Evolutionary conservation across 805 yeast species (phyloP), one percentile per base, ranked within the genome.

Genomic region (Ogataea minuta): DNA sequence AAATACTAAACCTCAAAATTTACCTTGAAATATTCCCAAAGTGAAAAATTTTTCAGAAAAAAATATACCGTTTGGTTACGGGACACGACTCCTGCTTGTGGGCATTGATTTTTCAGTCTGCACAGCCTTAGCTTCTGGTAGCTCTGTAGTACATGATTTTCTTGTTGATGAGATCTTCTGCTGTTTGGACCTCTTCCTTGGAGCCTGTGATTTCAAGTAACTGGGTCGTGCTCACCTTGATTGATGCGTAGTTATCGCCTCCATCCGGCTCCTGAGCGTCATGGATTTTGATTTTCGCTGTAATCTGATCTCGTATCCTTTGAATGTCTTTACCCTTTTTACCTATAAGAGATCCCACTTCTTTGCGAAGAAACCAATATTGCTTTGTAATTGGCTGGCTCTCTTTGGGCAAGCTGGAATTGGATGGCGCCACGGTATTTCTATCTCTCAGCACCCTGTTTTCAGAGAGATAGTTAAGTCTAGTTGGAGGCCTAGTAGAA

Each of bases 321-420:
- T 58, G 61, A 10, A 74, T 71, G 28, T 63, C 56, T 13, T 45
- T 25, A 1, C 79, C 79, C n/a, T 54, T 52, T 16, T 51, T 59
- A 0, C 79, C 79, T 34, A 74, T 72, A 6, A 73, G 44, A 33
- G 56, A 63, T 1, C 71, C 59, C 2, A 71, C 63, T 38, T 71
- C 72, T 17, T 48, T 49, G 23, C 60, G 58, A 8, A 56, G 55
- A 28, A 54, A 36, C 21, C 31, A 30, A 15, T 48, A 31, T 7
- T 39, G 42, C 23, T 45, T 49, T 6, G 50, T 39, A n/a, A 17
- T n/a, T 10, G 10, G 10, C 14, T 14, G 7, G 11, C 13, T 25
- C 3, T 21, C 10, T 3, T 28, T 23, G 3, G 21, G 8, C 8
- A 19, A 8, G 24, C 9, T 13, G 13, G 19, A 28, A 13, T 5